Base-by-base conservation (phyloP, 148 eudicot genomes). In the Silene latifolia region DNA sequence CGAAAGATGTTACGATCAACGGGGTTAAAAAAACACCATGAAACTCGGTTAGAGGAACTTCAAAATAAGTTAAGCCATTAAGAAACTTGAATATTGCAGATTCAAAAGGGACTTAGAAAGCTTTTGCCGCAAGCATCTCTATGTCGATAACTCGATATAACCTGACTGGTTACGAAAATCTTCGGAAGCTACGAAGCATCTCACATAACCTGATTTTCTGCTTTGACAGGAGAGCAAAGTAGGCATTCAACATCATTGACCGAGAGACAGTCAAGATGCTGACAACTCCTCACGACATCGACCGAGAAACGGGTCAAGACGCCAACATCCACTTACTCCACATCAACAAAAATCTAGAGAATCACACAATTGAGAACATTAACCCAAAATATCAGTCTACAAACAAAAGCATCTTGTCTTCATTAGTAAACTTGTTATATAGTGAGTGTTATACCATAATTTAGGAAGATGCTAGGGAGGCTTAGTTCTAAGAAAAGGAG, bases 271-370 rank as follows among this genome's bases (percentile, higher is more conserved):
- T n/a, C n/a, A n/a, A n/a, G n/a, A n/a, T n/a, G n/a, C n/a, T n/a
- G n/a, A n/a, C 70, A 64, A 46, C 29, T 27, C 29, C 29, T 27
- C 29, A 27, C 29, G 29, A 46, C 27, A 11, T 20, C 15, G 1
- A 10, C 32, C 14, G 13, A 35, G 42, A 7, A 48, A 67, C 51
- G 39, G 70, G 18, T 18, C 51, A 67, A 67, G 46, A 23, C 59
- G 15, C 51, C 74, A 63, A 67, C 10, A 32, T 51, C 11, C 21
- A 56, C 48, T 79, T 81, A 73, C 48, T 87, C 87, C 32, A 81
- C 80, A 73, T 87, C 93, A 66, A 89, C 93, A 72, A 87, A 89
- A 73, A 89, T 82, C 90, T 89, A 85, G 75, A 85, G 64, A 25
- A 76, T 15, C 63, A 67, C 57, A 23, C 17, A 67, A 8, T 5